Evolutionary conservation across 2,329 filamentous ascomycete species (phyloP).

Genomic region (Claviceps paspali): DNA sequence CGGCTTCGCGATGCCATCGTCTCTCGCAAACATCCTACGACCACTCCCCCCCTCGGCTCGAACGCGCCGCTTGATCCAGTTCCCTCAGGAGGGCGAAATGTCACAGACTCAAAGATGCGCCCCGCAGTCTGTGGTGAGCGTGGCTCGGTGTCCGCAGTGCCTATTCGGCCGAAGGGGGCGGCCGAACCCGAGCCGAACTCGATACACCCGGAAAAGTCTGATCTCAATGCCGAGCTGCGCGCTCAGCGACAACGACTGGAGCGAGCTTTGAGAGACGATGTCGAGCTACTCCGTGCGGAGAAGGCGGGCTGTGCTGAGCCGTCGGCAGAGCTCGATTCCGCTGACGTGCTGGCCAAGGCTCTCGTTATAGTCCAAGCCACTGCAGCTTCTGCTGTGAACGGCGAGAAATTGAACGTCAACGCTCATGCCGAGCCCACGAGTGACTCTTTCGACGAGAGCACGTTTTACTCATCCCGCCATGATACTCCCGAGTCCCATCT

Average conservation of each 20-base stretch:
- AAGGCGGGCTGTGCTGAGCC: slow-evolving; percentile 34
- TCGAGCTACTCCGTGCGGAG: slow-evolving; percentile 43
- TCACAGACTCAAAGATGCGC: slow-evolving; percentile 1
- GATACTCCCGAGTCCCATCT: slow-evolving; percentile 51
- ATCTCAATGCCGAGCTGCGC: slow-evolving; percentile 67
- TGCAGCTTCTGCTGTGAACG: slow-evolving; percentile 42
- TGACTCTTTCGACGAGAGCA: slow-evolving; percentile 85
- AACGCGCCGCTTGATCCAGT: slow-evolving; percentile 10
- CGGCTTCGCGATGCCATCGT: slow-evolving; percentile 68
- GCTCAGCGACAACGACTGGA: slow-evolving; percentile 73
- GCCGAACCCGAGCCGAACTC: slow-evolving; percentile 60
- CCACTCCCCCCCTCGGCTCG: slow-evolving; percentile 37
- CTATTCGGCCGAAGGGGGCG: slow-evolving; percentile 24
- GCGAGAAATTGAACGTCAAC: slow-evolving; percentile 32
- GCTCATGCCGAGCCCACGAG: slow-evolving; percentile 46
- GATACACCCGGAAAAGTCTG: slow-evolving; percentile 73
- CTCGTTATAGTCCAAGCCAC: slow-evolving; percentile 56
- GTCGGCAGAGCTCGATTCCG: slow-evolving; percentile 53
- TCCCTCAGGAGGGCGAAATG: background rate
- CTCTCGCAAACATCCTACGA: slow-evolving; percentile 54
- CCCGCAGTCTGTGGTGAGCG: background rate
- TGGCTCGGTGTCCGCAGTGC: background rate
- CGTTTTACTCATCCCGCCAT: slow-evolving; percentile 90
- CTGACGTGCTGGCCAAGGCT: slow-evolving; percentile 57
- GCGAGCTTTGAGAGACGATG: slow-evolving; percentile 58